Base-by-base conservation (phyloP, 306 rosid genomes). In the Sphenostylis stenocarpa region DNA sequence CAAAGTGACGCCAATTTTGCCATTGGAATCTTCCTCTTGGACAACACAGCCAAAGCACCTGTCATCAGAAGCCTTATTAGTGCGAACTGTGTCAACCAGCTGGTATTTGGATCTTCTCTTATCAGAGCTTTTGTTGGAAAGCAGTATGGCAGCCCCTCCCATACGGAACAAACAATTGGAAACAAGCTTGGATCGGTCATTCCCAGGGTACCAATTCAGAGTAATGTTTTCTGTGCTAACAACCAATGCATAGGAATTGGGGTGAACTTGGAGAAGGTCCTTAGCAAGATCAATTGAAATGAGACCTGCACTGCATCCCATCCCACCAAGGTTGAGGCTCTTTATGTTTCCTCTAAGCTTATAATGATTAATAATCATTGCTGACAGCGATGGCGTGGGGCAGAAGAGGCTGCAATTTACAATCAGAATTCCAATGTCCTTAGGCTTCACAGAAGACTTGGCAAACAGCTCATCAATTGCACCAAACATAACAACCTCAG, bases 291-390 rank as follows among this genome's bases (percentile, higher is more conserved):
- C 97, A 62, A 92, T 85, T 4, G 97, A 90, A 61, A 92, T 87
- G 29, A 92, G 81, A 10, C 97, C 96, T 0, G 96, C 97, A 72
- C 97, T 90, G 81, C 96, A 92, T 52, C 97, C 96, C 96, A 92
- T 92, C 71, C 97, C 97, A 38, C 97, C 97, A 5, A 92, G 87
- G 79, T 88, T 92, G 48, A 85, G 87, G 81, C 96, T 90, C 76
- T 67, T 73, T 33, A 90, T 86, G 55, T 92, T 92, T 67, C 97
- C 97, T 75, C 96, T 77, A 70, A 90, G 89, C 89, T 90, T 90
- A 83, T 92, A 92, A 75, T 92, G 97, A 78, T 92, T 92, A 53
- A 92, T 81, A 51, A 92, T 83, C 96, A 90, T 90, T 0, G 97
- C 93, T 3, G 97, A 92, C 39, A 92, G 97, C 1, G 97, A 92